Percentiles rank a stretch among this genome's conserved stretches.
phyloP scores from a whole-genome alignment of 202 grass and related monocot species.

The Musa balbisiana region DNA sequence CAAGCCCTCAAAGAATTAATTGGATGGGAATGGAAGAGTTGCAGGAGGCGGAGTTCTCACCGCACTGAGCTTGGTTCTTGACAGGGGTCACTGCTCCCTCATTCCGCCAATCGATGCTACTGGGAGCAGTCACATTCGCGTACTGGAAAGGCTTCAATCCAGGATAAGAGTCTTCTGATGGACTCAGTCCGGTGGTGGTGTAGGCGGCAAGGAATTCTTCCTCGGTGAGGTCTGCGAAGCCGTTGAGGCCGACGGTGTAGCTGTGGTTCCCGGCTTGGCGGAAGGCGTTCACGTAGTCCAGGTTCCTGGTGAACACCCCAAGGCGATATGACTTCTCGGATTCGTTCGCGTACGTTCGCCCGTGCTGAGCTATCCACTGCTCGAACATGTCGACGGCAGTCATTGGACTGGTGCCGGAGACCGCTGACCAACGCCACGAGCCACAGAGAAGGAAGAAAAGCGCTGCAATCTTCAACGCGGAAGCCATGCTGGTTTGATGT shows the following conservation, averaged over 20 bases:
- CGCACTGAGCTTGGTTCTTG: neutral
- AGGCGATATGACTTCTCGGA: neutral
- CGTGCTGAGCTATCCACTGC: neutral
- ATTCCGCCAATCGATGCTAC: neutral
- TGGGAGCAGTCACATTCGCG: neutral
- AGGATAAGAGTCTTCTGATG: neutral
- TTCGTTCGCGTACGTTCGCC: neutral
- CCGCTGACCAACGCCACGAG: neutral
- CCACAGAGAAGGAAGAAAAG: neutral
- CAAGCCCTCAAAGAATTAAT: neutral
- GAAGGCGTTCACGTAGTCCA: neutral
- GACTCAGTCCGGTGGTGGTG: neutral
- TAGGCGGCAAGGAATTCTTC: neutral
- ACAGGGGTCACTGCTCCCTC: neutral
- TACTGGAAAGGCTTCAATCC: neutral
- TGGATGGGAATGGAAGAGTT: neutral
- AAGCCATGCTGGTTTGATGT: neutral
- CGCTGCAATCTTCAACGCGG: neutral
- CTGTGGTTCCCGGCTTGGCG: too few species aligned
- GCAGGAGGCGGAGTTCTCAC: neutral
- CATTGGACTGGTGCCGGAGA: neutral
- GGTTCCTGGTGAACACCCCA: neutral
- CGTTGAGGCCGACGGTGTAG: conserved; percentile 1
- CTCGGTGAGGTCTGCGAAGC: neutral
- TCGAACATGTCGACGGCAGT: neutral